phyloP scores from a whole-genome alignment of 345 rosid genomes.

The Cardiospermum halicacabum region DNA sequence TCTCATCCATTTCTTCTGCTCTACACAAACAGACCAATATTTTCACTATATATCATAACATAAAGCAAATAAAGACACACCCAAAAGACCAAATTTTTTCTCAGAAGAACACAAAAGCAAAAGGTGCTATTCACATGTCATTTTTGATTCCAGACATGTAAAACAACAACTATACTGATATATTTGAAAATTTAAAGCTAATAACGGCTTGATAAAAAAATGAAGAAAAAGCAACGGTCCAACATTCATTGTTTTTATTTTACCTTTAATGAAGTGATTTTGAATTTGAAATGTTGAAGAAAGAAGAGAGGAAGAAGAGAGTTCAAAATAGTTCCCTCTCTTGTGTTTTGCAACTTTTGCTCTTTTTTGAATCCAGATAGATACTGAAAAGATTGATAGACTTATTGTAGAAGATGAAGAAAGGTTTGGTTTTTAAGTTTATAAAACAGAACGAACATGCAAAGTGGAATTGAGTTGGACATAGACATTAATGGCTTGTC shows the following conservation, averaged over 20 bases:
- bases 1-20: too few relatives aligned
- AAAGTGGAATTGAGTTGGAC: conserved; percentile 16
- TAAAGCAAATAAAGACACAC: conserved; percentile 22
- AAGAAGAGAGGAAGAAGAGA: conserved; percentile 10
- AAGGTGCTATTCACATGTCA: conserved; percentile 37
- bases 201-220: conserved; percentile 21
- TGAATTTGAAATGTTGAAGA: conserved; percentile 40
- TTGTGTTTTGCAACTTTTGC: background rate
- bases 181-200: conserved; percentile 38
- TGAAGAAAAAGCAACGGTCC: conserved; percentile 55
- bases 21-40: too few relatives aligned
- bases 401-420: background rate
- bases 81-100: conserved; percentile 20
- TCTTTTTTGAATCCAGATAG: too few relatives aligned
- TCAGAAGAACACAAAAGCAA: conserved; percentile 44
- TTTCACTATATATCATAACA: too few relatives aligned
- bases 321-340: conserved; percentile 43
- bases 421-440: background rate
- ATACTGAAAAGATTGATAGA: background rate
- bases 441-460: conserved; percentile 4
- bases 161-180: conserved; percentile 28
- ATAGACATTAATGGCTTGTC: conserved; percentile 10
- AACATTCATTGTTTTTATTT: conserved; percentile 12
- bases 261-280: conserved; percentile 38
- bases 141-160: conserved; percentile 29